Base-by-base conservation (phyloP, 129 eudicot species). In the Flaveria trinervia region DNA sequence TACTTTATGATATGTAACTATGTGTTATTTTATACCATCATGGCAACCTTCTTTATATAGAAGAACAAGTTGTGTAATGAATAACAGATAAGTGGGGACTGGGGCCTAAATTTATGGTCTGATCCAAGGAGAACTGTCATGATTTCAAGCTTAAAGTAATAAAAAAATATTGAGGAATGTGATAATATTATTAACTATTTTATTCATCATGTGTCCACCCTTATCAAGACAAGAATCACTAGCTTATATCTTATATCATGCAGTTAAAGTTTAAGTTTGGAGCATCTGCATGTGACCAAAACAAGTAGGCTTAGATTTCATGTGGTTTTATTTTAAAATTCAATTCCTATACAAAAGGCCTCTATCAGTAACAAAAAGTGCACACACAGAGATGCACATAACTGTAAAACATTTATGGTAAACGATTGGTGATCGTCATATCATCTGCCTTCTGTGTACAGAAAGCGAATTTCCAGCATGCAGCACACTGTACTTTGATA, bases 251-350 rank as follows among this genome's bases (percentile, higher is more conserved):
- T 62, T 79, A 75, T 78, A 70, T 64, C 45, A 64, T 79, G 65
- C 60, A 72, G 69, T 45, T 68, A 79, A 75, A 70, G 66, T 22
- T 51, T 66, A 70, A 26, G 17, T 80, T 82, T 71, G 78, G 77
- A 71, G 66, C 88, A 87, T 87, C 85, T 80, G 91, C 86, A 65
- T 78, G 78, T 85, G 82, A 79, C 82, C 46, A 81, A 78, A 85
- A 84, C 83, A 74, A 75, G 82, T 73, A 80, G 68, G 96, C 87
- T 86, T 80, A 77, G 86, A 85, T 89, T 83, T 89, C 96, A 87
- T 81, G 92, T 89, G 92, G 77, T 67, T 28, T 65, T 65, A 72
- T 50, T 68, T 20, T 56, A 65, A 68, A 41, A 74, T 51, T 71
- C 20, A 49, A 43, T 77, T 48, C 66, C 43, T 55, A 39, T 79